phyloP scores from a whole-genome alignment of 1,284 basidiomycete genomes.

The Ceratobasidium sp. region DNA sequence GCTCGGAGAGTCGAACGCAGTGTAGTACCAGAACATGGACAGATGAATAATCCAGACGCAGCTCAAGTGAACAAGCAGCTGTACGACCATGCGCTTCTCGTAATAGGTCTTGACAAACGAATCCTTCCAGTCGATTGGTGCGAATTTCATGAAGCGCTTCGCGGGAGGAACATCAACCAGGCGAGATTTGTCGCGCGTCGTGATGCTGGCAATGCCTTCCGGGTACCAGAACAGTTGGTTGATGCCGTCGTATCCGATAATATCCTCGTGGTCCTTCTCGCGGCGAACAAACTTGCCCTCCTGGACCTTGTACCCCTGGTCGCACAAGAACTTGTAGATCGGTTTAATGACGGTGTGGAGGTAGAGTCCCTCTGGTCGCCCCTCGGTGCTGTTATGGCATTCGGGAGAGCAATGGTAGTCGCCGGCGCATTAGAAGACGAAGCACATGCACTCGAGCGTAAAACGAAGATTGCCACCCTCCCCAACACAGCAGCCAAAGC shows the following conservation, averaged over 20 bases:
- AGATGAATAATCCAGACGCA: slow-evolving; percentile 97
- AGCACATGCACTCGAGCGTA: slow-evolving; percentile 96
- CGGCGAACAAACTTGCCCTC: slow-evolving; percentile 96
- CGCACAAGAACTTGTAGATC: slow-evolving; percentile 96
- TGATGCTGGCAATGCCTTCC: slow-evolving; percentile 95
- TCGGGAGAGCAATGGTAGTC: slow-evolving; percentile 99
- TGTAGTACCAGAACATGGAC: slow-evolving; percentile 94
- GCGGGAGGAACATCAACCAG: slow-evolving; percentile 90
- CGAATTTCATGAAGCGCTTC: slow-evolving; percentile 94
- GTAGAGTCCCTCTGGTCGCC: slow-evolving; percentile 95
- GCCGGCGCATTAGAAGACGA: slow-evolving; percentile 99
- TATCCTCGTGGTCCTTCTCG: slow-evolving; percentile 93
- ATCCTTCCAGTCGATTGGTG: slow-evolving; percentile 92
- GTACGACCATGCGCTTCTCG: slow-evolving; percentile 94
- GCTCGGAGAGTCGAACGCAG: slow-evolving; percentile 90
- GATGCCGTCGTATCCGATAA: slow-evolving; percentile 99
- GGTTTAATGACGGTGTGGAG: slow-evolving; percentile 93
- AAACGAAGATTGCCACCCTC: slow-evolving; percentile 99
- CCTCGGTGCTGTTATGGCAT: slow-evolving; percentile 92
- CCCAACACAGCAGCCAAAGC: slow-evolving; percentile 96
- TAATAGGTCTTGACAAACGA: slow-evolving; percentile 98
- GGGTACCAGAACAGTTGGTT: slow-evolving; percentile 99
- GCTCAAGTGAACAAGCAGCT: slow-evolving; percentile 97
- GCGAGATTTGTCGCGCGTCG: slow-evolving; percentile 90
- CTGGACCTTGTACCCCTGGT: slow-evolving; percentile 97